A percentile compares a stretch with the other conserved stretches of the same genome.
Conservation (phyloP, 441 rosid species). For the Codiaeum variegatum region DNA sequence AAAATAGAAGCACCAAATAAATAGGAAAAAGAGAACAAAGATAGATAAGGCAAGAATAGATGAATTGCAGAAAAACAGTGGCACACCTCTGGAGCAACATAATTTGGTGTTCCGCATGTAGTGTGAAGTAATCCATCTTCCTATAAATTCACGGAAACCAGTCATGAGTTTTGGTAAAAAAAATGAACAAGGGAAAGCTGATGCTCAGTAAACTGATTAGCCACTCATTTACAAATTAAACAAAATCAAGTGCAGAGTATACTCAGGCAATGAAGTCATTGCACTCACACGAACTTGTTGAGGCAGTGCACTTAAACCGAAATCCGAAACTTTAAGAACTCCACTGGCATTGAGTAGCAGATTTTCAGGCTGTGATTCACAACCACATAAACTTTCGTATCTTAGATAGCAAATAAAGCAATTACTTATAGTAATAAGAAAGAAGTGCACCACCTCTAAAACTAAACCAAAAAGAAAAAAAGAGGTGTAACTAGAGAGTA, state of each 20-base stretch:
- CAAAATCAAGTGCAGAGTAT: neutral
- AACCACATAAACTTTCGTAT: conserved; percentile 14
- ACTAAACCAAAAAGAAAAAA: neutral
- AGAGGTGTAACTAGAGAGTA: neutral
- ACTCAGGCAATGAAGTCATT: conserved; percentile 11
- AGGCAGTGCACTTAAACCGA: conserved; percentile 95
- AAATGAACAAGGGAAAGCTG: neutral
- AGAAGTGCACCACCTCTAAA: neutral
- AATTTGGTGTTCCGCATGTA: conserved; percentile 98
- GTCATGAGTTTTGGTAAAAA: conserved; percentile 11
- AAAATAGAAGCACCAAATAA: conserved; percentile 19
- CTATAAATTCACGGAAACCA: conserved; percentile 35
- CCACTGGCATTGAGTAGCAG: conserved; percentile 86
- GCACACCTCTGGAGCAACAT: conserved; percentile 98
- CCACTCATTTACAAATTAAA: neutral
- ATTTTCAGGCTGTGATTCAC: conserved; percentile 79
- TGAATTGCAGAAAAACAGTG: conserved; percentile 20
- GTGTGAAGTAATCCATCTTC: conserved; percentile 98
- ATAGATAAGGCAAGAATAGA: neutral
- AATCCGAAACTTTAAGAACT: conserved; percentile 84
- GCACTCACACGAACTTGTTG: conserved; percentile 94
- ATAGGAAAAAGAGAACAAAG: conserved; percentile 9
- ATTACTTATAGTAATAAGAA: neutral
- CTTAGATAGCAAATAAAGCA: neutral
- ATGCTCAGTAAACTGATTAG: neutral